Base-by-base conservation (phyloP, 192 early-diverging fungal species). In the Ambispora gerdemannii region DNA sequence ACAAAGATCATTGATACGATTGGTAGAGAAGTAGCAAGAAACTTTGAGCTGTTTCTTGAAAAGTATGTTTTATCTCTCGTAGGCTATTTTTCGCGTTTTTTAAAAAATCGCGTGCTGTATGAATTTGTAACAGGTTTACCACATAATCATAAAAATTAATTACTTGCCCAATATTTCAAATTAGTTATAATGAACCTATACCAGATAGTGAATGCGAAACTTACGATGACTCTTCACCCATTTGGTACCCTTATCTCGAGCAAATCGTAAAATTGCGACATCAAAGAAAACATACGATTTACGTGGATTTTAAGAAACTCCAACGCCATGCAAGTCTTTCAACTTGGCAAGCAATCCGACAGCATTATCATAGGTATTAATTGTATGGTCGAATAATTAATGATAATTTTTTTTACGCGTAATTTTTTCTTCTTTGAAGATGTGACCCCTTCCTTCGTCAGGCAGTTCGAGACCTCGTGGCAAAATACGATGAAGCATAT, bases 371-470 rank as follows among this genome's bases (percentile, higher is more conserved):
- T 79, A 79, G 91, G 80, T 89, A 78, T 49, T 55, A n/a, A n/a
- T n/a, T n/a, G n/a, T 47, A 8, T 0, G 47, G 4, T 33, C 36
- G 13, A 59, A 62, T 3, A 64, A 50, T 47, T 22, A 2, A 0
- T 6, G 13, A 56, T 24, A 3, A 38, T 22, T 34, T 32, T 20
- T 52, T 63, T 31, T 32, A 13, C 1, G 10, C 1, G 27, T 31
- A 19, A 30, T 17, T 35, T 17, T 27, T 34, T 27, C 19, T 33
- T 51, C 15, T 32, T 47, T 20, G 15, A 32, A 86, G 78, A 51
- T 76, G 96, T 75, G 90, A 93, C 55, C 91, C 95, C 8, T 96
- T 91, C 64, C 81, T 99, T 64, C 82, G 89, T 24, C 88, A 86
- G 67, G 93, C 92, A 3, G 87, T 97, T 60, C 92, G 92, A 74